These are phyloP conservation scores for Chlorella vulgaris DNA, from an alignment of 139 green algal species.

Conservation along the genomic window DNA sequence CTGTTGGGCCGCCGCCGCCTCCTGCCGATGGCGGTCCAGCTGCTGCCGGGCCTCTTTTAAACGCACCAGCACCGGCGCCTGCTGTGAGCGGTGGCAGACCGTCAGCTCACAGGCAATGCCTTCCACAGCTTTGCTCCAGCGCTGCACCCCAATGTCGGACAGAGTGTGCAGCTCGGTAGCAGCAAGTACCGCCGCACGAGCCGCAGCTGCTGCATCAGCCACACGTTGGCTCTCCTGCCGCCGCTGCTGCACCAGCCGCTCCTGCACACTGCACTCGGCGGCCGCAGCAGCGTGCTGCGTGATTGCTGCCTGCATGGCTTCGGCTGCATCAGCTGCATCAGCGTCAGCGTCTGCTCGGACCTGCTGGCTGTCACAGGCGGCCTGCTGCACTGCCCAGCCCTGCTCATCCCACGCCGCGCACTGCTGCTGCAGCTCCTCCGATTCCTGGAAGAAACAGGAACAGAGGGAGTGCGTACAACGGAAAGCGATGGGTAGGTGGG, in stretches of 20 bases:
- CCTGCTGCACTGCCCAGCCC: background rate
- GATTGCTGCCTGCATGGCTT: constrained; percentile 17
- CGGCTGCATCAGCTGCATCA: background rate
- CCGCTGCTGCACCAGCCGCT: constrained; percentile 9
- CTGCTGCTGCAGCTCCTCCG: background rate
- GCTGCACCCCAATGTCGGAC: constrained; percentile 1
- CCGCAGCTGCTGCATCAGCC: background rate
- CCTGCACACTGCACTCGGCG: background rate
- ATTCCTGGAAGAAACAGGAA: constrained; percentile 10
- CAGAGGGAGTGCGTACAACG: background rate
- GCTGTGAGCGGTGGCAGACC: constrained; percentile 8
- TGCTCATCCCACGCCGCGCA: background rate
- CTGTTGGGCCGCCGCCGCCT: background rate
- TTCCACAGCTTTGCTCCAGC: constrained; percentile 27
- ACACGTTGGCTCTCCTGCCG: background rate
- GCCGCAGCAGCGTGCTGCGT: background rate
- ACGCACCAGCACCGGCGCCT: constrained; percentile 9
- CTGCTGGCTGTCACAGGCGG: background rate
- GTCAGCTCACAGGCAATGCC: constrained; percentile 30
- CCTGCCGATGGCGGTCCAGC: constrained; percentile 25
- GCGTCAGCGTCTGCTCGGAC: background rate
- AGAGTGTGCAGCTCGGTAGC: background rate
- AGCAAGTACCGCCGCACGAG: constrained; percentile 7
- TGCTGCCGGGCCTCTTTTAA: constrained; percentile 29
- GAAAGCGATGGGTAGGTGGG: background rate